phyloP scores from a whole-genome alignment of 2,329 filamentous ascomycete species.

The Eutypella sp. region DNA sequence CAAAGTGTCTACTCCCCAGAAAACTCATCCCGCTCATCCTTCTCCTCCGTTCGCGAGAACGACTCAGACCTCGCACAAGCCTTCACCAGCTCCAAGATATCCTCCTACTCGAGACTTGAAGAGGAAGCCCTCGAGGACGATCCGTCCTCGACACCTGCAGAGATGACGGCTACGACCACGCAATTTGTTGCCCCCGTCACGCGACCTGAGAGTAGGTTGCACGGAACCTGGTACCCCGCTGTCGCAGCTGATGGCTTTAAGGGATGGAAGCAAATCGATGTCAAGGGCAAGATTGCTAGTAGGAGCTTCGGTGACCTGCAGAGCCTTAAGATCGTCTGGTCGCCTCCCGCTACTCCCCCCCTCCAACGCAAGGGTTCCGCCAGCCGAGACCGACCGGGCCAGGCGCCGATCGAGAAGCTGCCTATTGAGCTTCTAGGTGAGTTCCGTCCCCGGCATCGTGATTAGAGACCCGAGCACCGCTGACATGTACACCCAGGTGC shows the following conservation, averaged over 20 bases:
- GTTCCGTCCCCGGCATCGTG: conserved; percentile 24
- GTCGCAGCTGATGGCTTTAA: conserved; percentile 48
- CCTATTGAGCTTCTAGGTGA: conserved; percentile 68
- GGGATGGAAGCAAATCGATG: conserved; percentile 59
- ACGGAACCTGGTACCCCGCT: conserved; percentile 52
- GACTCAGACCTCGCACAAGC: conserved; percentile 55
- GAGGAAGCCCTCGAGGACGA: conserved; percentile 48
- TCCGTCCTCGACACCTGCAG: conserved; percentile 37
- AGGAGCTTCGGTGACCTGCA: conserved; percentile 58
- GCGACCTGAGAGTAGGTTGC: conserved; percentile 50
- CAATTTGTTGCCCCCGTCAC: conserved; percentile 49
- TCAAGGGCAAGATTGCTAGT: conserved; percentile 55
- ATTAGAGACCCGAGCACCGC: conserved; percentile 4
- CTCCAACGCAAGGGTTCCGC: conserved; percentile 26
- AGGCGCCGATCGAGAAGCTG: conserved; percentile 59
- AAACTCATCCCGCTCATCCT: conserved; percentile 46
- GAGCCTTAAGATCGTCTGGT: conserved; percentile 51
- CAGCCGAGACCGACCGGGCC: conserved; percentile 37
- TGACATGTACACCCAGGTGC: conserved; percentile 43
- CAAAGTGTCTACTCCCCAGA: conserved; percentile 24
- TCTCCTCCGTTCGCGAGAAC: conserved; percentile 58
- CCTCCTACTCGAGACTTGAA: conserved; percentile 45
- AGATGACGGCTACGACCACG: conserved; percentile 37
- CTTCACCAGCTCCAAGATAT: conserved; percentile 59
- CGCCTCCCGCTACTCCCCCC: conserved; percentile 29